A percentile compares a stretch with the other conserved stretches of the same genome.
phyloP scores from a whole-genome alignment of 2,329 filamentous ascomycete genomes.

The Penicillium sp. region DNA sequence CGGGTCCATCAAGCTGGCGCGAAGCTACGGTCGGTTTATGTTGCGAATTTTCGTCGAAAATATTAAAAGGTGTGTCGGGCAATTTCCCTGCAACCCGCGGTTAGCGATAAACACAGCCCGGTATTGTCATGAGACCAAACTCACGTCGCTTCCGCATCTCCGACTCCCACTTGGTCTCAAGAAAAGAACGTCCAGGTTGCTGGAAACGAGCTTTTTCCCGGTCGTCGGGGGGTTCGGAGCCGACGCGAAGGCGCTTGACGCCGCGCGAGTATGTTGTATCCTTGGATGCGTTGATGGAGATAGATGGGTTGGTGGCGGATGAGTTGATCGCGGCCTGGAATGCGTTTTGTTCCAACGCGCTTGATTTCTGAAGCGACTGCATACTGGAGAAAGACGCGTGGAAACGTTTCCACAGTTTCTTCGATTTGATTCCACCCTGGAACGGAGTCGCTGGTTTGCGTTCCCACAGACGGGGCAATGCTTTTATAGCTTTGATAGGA shows the following conservation, averaged over 20 bases:
- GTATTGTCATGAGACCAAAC: slow-evolving; percentile 13
- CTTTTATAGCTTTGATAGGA: slow-evolving; percentile 37
- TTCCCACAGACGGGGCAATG: slow-evolving; percentile 44
- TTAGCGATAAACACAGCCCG: slow-evolving; percentile 23
- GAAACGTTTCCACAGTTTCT: slow-evolving; percentile 49
- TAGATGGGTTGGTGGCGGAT: slow-evolving; percentile 32
- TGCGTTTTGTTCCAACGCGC: slow-evolving; percentile 21
- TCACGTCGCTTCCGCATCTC: slow-evolving; percentile 35
- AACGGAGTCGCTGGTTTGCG: slow-evolving; percentile 45
- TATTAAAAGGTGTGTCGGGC: slow-evolving; percentile 18
- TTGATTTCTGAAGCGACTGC: slow-evolving; percentile 29
- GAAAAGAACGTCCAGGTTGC: slow-evolving; percentile 34
- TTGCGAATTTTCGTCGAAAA: slow-evolving; percentile 15
- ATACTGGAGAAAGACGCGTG: slow-evolving; percentile 36
- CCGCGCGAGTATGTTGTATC: slow-evolving; percentile 31
- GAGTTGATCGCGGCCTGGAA: slow-evolving; percentile 36
- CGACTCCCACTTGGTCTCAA: slow-evolving; percentile 44
- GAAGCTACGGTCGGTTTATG: neutral
- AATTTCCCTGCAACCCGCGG: slow-evolving; percentile 17
- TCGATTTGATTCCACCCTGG: slow-evolving; percentile 38
- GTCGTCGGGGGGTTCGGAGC: slow-evolving; percentile 8
- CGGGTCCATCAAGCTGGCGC: neutral
- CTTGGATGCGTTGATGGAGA: slow-evolving; percentile 31
- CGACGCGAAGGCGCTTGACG: slow-evolving; percentile 38
- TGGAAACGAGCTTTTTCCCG: slow-evolving; percentile 11